Evolutionary conservation across 192 early-diverging fungal genomes (phyloP), one percentile per base, ranked within the genome.

Genomic region (Funneliformis geosporum): DNA sequence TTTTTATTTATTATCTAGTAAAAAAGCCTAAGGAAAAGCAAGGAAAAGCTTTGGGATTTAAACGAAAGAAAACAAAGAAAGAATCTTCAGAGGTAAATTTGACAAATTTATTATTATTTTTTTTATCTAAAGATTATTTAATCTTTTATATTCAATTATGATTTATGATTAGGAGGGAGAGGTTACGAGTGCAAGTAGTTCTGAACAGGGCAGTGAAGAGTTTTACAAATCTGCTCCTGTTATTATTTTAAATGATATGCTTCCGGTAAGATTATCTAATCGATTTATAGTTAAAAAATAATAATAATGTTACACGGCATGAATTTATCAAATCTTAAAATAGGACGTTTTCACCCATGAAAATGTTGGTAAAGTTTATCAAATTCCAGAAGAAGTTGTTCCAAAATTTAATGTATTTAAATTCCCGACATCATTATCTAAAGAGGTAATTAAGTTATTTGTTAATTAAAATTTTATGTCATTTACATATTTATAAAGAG

Each of bases 401-500:
- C 28, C n/a, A 64, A 83, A 80, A 47, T n/a, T 83, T n/a, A 73
- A 83, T 9, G 55, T 65, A n/a, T 83, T 80, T 69, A 73, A 72
- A 67, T 73, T 69, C 25, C 73, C 82, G 67, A 65, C 75, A 8
- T 27, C 68, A 12, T 67, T 83, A 59, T 38, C 33, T 8, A 59
- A 69, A 61, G 77, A 82, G 28, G 82, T 82, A 44, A 50, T 33
- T 11, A 23, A 25, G 25, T 59, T 81, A 42, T 14, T 23, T n/a
- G 39, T 39, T 46, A 25, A 14, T 55, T 10, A 23, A 5, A 40
- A 60, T 44, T 8, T 27, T 25, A n/a, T 67, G 18, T 6, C 14
- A 12, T 80, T 33, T 28, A 27, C 11, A 47, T 11, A 38, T 50
- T n/a, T 50, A 33, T 18, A 40, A 77, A 79, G 6, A 28, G 9